These are phyloP conservation scores for Eucalyptus marginata DNA, from an alignment of 345 rosid species.

Conservation along the genomic window DNA sequence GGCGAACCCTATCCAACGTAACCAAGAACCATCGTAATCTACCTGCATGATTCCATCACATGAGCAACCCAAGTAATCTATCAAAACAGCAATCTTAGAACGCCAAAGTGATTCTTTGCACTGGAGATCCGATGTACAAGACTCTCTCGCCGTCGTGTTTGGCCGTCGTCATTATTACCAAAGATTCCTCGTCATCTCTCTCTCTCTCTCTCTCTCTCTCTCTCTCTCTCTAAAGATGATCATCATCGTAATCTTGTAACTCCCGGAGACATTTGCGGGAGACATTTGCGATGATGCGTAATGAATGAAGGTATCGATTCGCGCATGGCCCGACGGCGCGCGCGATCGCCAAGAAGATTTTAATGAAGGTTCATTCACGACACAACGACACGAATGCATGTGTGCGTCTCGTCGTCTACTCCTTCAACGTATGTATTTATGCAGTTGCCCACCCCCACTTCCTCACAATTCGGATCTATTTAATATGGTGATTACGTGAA, in stretches of 20 bases:
- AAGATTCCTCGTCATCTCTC: not conserved
- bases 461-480: not conserved
- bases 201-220: not conserved
- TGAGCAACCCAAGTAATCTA: not conserved
- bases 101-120: not conserved
- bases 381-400: not conserved
- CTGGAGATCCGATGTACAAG: not conserved
- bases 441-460: not conserved
- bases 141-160: not conserved
- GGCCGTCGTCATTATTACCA: not conserved
- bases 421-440: not conserved
- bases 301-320: not conserved
- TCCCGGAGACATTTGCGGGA: not conserved
- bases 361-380: not conserved
- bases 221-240: not conserved
- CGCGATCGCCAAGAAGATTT: not conserved
- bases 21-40: not conserved
- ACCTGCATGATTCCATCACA: not conserved
- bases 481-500: not conserved
- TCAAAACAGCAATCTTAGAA: not conserved
- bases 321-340: not conserved
- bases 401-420: not conserved
- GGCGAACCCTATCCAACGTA: not conserved
- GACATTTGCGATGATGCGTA: not conserved
- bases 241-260: not conserved